phyloP scores from a whole-genome alignment of 2,329 filamentous ascomycete species.

The Diaporthe ampelina region DNA sequence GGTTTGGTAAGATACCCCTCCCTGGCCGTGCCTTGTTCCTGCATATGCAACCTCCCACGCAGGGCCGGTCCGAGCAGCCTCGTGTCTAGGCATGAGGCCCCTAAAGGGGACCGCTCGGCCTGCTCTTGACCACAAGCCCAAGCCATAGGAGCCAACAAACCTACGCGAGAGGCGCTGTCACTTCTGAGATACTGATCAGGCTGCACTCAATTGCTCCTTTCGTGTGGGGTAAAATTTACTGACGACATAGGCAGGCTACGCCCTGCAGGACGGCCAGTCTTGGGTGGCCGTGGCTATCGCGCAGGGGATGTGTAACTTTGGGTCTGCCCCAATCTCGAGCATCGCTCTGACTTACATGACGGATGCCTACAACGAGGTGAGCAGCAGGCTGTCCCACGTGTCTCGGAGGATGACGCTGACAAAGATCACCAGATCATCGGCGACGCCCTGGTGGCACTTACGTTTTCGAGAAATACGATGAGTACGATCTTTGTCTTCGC shows the following conservation, averaged over 20 bases:
- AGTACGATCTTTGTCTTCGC: conserved; percentile 42
- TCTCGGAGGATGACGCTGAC: background rate
- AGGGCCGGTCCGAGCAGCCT: background rate
- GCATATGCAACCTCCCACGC: background rate
- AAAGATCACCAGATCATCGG: conserved; percentile 35
- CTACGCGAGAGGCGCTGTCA: background rate
- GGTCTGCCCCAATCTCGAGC: conserved; percentile 38
- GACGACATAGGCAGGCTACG: conserved; percentile 26
- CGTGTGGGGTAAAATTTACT: background rate
- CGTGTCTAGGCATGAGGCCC: background rate
- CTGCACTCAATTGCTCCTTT: background rate
- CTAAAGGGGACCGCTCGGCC: background rate
- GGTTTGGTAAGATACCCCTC: conserved; percentile 35
- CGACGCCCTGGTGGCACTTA: conserved; percentile 41
- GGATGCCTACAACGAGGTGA: conserved; percentile 42
- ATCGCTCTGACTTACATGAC: conserved; percentile 42
- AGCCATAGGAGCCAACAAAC: background rate
- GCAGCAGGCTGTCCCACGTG: background rate
- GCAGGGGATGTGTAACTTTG: conserved; percentile 37
- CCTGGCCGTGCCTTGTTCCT: background rate
- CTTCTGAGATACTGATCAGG: background rate
- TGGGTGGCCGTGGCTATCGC: conserved; percentile 41
- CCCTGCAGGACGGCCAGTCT: conserved; percentile 39
- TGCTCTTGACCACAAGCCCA: background rate
- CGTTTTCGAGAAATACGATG: conserved; percentile 40